These are phyloP conservation scores for Trichoderma sp. DNA, from an alignment of 2,329 filamentous ascomycete genomes.

Conservation along the genomic window DNA sequence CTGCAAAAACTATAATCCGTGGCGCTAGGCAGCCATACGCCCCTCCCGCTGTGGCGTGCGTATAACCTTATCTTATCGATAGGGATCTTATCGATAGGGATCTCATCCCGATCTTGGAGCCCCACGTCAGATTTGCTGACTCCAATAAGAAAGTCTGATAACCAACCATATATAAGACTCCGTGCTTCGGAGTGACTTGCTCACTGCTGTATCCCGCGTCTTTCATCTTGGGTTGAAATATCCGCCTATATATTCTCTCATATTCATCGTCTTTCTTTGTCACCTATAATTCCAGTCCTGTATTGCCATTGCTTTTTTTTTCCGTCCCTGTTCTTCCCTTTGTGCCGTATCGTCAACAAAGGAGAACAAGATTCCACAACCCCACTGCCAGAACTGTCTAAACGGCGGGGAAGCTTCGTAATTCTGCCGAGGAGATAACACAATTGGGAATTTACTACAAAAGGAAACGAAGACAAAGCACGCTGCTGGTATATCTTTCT, in stretches of 20 bases:
- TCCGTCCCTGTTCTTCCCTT: not conserved
- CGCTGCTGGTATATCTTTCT: not conserved
- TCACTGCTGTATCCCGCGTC: not conserved
- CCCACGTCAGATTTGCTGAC: not conserved
- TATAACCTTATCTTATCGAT: conserved; percentile 27
- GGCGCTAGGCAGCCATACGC: conserved; percentile 23
- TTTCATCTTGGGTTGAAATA: not conserved
- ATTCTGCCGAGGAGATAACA: conserved; percentile 8
- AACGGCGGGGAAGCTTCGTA: conserved; percentile 7
- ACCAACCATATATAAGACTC: not conserved
- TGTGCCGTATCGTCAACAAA: not conserved
- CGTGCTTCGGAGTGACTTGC: not conserved
- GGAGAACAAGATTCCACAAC: not conserved
- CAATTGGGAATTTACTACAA: not conserved
- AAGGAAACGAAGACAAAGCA: not conserved
- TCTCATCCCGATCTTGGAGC: not conserved
- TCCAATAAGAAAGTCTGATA: not conserved
- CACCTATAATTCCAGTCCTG: not conserved
- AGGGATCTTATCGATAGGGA: conserved; percentile 25
- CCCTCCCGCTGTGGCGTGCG: conserved; percentile 2
- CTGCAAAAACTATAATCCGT: conserved; percentile 40
- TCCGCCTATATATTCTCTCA: not conserved
- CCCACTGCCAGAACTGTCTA: not conserved
- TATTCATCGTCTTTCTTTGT: not conserved
- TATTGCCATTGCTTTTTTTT: not conserved